phyloP scores from a whole-genome alignment of 495 filamentous ascomycete species.

The Annulohypoxylon maeteangense region DNA sequence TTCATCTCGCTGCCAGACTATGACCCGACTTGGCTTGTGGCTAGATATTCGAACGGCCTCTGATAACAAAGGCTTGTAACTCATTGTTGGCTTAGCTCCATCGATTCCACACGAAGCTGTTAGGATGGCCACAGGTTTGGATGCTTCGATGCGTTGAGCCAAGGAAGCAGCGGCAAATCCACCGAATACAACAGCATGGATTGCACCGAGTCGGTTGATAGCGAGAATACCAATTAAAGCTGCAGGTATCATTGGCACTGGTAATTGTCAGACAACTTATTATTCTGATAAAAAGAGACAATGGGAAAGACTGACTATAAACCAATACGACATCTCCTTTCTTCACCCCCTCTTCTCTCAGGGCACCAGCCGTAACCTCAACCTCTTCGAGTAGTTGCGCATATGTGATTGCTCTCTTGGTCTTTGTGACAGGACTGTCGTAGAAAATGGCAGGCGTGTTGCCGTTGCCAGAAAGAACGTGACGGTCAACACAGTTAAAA shows the following conservation, averaged over 20 bases:
- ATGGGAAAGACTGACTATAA: constrained; percentile 71
- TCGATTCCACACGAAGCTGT: constrained; percentile 95
- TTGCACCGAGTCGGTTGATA: constrained; percentile 81
- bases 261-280: constrained; percentile 10
- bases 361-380: constrained; percentile 81
- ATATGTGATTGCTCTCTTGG: constrained; percentile 78
- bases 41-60: constrained; percentile 68
- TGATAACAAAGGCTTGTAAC: constrained; percentile 77
- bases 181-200: constrained; percentile 93
- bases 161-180: constrained; percentile 85
- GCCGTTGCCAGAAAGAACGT: constrained; percentile 80
- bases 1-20: constrained; percentile 84
- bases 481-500: constrained; percentile 91
- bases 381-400: constrained; percentile 81
- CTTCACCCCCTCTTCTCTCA: constrained; percentile 83
- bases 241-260: constrained; percentile 96
- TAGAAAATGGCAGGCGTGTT: constrained; percentile 80
- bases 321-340: constrained; percentile 93
- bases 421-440: constrained; percentile 86
- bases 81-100: constrained; percentile 77
- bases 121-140: constrained; percentile 77
- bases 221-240: constrained; percentile 87
- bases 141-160: constrained; percentile 89
- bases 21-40: constrained; percentile 72
- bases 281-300: neutral